Conservation (phyloP, 2,329 filamentous ascomycete genomes). For the Fusarium ambrosium region DNA sequence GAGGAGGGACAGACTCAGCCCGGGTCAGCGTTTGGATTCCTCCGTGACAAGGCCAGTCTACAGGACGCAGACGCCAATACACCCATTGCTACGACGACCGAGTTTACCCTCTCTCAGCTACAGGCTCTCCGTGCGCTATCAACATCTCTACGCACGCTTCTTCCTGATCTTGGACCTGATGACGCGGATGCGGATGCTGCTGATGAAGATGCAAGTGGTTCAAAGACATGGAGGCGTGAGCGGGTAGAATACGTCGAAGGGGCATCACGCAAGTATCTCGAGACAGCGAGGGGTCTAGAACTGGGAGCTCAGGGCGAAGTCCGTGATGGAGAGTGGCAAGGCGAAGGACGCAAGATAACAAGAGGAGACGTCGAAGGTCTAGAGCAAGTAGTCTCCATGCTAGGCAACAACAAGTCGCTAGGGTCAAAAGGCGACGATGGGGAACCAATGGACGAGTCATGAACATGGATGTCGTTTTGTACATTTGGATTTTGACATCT, state of each 20-base stretch:
- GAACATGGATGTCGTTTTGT: background rate
- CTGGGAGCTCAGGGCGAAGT: constrained; percentile 72
- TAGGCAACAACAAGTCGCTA: constrained; percentile 50
- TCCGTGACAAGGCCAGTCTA: constrained; percentile 67
- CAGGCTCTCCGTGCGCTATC: constrained; percentile 80
- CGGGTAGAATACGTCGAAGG: constrained; percentile 86
- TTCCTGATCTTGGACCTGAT: constrained; percentile 68
- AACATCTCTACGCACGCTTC: constrained; percentile 71
- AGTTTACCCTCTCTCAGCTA: constrained; percentile 86
- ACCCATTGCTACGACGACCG: constrained; percentile 77
- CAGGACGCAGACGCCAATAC: constrained; percentile 63
- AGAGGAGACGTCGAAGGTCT: constrained; percentile 69
- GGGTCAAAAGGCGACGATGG: constrained; percentile 6
- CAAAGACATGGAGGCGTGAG: constrained; percentile 75
- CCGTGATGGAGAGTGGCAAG: constrained; percentile 75
- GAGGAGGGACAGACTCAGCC: constrained; percentile 37
- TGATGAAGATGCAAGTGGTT: constrained; percentile 49
- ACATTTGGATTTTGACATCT: background rate
- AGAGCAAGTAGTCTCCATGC: constrained; percentile 63
- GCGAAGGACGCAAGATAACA: constrained; percentile 63
- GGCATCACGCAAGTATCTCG: constrained; percentile 81
- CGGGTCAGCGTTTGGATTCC: constrained; percentile 66
- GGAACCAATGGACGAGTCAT: constrained; percentile 51
- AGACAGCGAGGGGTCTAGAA: constrained; percentile 77
- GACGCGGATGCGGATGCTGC: constrained; percentile 51